phyloP scores from a whole-genome alignment of 2,329 filamentous ascomycete species.

The Cladosporium sphaerospermum region DNA sequence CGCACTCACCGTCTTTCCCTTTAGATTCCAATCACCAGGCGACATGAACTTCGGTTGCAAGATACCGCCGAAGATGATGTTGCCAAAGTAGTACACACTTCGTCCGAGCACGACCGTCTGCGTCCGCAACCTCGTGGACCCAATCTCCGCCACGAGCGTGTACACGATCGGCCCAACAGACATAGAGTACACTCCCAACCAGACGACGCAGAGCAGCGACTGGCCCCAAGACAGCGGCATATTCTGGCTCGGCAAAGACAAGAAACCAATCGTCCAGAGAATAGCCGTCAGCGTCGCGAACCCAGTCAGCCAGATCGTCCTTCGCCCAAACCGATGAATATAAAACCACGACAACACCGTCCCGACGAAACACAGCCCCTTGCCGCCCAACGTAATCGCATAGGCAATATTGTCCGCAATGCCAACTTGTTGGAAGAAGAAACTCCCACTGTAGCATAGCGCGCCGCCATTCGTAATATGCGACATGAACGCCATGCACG shows the following conservation, averaged over 20 bases:
- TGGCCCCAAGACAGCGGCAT: conserved; percentile 4
- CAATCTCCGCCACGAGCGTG: conserved; percentile 24
- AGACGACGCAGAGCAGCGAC: conserved; percentile 6
- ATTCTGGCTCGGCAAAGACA: conserved; percentile 5
- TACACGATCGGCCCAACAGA: conserved; percentile 13
- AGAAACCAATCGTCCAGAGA: conserved; percentile 4
- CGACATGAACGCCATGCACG: conserved; percentile 32
- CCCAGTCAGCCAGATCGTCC: conserved; percentile 31
- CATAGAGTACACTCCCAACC: conserved; percentile 11
- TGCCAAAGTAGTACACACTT: conserved; percentile 20
- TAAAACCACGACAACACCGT: conserved; percentile 21
- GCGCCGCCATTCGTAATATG: conserved; percentile 30
- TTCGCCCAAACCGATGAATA: conserved; percentile 33
- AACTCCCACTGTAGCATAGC: conserved; percentile 32
- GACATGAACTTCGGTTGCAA: conserved; percentile 24
- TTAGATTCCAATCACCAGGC: conserved; percentile 8
- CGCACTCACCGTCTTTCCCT: conserved; percentile 4
- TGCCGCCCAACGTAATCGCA: conserved; percentile 29
- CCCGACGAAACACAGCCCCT: conserved; percentile 19
- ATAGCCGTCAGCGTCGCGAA: conserved; percentile 5
- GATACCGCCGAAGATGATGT: conserved; percentile 22
- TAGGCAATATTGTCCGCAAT: conserved; percentile 28
- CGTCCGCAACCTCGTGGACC: conserved; percentile 21
- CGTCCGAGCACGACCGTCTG: conserved; percentile 27
- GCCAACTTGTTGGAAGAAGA: conserved; percentile 37